Conservation (phyloP, 805 yeast genomes). For the Candida maris region DNA sequence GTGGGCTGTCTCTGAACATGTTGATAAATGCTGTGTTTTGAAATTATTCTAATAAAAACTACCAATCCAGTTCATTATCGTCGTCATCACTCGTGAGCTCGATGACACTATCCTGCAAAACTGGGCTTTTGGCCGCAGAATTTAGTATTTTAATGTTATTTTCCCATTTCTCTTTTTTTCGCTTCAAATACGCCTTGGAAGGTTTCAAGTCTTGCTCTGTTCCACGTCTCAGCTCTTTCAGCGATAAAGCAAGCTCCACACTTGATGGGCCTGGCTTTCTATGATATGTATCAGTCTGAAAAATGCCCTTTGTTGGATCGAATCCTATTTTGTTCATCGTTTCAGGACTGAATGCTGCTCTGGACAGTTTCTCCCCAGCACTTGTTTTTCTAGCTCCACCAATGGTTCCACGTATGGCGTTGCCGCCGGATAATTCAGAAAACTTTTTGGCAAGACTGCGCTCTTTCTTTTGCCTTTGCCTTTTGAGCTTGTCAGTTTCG, state of each 20-base stretch:
- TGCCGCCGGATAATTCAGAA: constrained; percentile 25
- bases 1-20: too few species aligned
- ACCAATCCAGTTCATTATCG: constrained; percentile 1
- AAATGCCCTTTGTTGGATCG: constrained; percentile 27
- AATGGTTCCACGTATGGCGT: constrained; percentile 11
- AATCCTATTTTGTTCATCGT: constrained; percentile 28
- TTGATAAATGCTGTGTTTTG: too few species aligned
- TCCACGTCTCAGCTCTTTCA: constrained; percentile 9
- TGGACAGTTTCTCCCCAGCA: constrained; percentile 23
- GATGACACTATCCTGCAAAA: constrained; percentile 1
- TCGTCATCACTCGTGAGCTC: constrained; percentile 7
- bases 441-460: constrained; percentile 31
- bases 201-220: constrained; percentile 15
- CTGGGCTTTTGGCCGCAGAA: not conserved
- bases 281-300: constrained; percentile 6
- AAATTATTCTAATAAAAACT: too few species aligned
- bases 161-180: constrained; percentile 15
- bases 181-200: constrained; percentile 16
- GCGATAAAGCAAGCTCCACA: constrained; percentile 6
- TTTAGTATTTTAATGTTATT: constrained; percentile 4
- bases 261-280: not conserved
- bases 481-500: constrained; percentile 34
- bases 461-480: constrained; percentile 37
- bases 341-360: constrained; percentile 23
- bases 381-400: constrained; percentile 17